These are phyloP conservation scores for Penicillium sp. DNA, from an alignment of 2,329 filamentous ascomycete species.

Conservation along the genomic window DNA sequence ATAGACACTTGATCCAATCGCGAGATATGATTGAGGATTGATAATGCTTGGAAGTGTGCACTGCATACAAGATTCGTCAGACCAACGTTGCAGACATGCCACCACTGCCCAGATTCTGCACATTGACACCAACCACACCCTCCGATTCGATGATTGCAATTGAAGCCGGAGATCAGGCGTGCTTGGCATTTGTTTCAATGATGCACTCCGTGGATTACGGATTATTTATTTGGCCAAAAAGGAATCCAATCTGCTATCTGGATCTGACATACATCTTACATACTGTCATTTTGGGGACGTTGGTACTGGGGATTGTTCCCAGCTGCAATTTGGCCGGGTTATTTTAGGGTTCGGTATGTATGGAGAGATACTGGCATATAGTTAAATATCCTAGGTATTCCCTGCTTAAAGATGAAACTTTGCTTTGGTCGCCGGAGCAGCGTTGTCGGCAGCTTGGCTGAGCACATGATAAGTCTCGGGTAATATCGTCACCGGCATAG, in stretches of 20 bases:
- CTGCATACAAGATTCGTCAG: constrained; percentile 10
- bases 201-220: background rate
- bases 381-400: background rate
- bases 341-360: background rate
- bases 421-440: background rate
- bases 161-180: background rate
- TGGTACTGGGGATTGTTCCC: background rate
- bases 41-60: constrained; percentile 7
- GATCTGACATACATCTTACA: constrained; percentile 1
- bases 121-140: background rate
- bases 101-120: background rate
- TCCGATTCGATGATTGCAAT: constrained; percentile 17
- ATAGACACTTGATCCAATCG: background rate
- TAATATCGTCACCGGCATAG: background rate
- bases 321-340: background rate
- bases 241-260: background rate
- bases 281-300: background rate
- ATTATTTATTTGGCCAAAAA: background rate
- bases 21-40: background rate
- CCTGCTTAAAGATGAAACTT: background rate
- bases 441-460: background rate
- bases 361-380: background rate
- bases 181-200: background rate
- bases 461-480: constrained; percentile 5
- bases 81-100: constrained; percentile 7